A percentile compares a stretch with the other conserved stretches of the same genome.
Conservation (phyloP, 2,329 filamentous ascomycete species). For the Aspergillus pseudoterreus region DNA sequence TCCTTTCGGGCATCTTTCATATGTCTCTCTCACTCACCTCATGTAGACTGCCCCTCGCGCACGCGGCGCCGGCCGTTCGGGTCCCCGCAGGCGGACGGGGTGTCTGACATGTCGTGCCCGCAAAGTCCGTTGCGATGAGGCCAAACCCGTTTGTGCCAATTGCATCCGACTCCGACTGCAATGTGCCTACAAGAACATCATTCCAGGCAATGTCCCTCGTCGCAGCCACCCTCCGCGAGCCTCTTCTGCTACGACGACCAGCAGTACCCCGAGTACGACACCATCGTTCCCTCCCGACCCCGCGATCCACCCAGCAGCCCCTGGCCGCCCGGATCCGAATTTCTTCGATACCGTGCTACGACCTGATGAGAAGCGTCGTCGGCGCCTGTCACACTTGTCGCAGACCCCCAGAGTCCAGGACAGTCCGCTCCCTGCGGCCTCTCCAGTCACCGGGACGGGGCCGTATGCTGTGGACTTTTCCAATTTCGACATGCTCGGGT, state of each 20-base stretch:
- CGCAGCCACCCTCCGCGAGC: background rate
- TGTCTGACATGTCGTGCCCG: slow-evolving; percentile 34
- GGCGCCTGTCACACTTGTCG: background rate
- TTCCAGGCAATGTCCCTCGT: slow-evolving; percentile 11
- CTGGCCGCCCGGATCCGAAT: slow-evolving; percentile 20
- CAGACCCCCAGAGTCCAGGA: background rate
- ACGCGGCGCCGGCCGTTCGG: slow-evolving; percentile 31
- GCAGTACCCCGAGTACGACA: background rate
- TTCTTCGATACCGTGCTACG: slow-evolving; percentile 28
- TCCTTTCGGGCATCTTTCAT: no score
- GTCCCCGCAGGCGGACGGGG: slow-evolving; percentile 32
- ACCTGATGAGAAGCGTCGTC: slow-evolving; percentile 20
- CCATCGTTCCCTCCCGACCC: background rate
- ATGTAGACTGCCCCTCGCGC: slow-evolving; percentile 22
- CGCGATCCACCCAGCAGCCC: background rate
- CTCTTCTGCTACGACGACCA: background rate
- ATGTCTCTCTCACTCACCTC: background rate
- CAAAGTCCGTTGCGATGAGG: slow-evolving; percentile 35
- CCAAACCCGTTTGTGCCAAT: slow-evolving; percentile 32
- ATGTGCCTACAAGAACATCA: slow-evolving; percentile 27
- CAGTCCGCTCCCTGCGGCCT: slow-evolving; percentile 8
- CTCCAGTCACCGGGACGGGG: background rate
- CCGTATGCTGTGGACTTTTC: slow-evolving; percentile 12
- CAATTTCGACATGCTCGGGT: slow-evolving; percentile 32
- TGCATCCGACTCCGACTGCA: slow-evolving; percentile 29